Evolutionary conservation across 345 rosid genomes (phyloP), one percentile per base, ranked within the genome.

Genomic region (Geranium rotundifolium): DNA sequence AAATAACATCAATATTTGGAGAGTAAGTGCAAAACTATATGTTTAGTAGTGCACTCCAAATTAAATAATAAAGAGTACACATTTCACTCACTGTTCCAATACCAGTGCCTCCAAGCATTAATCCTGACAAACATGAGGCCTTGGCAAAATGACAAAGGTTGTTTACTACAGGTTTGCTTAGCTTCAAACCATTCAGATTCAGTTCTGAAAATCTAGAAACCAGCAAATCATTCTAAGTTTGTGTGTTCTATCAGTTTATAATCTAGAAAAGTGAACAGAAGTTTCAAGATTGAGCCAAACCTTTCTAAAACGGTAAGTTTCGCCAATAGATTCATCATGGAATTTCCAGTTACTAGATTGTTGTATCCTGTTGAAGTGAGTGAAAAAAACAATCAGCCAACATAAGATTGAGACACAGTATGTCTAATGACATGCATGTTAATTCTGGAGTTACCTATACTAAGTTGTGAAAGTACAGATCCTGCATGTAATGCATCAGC

Each of bases 101-200:
- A 69, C 84, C 84, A 17, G 90, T 83, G 77, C 86, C 76, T 71
- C 84, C 88, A 37, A 93, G 82, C 83, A 83, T 83, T 64, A 90
- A 75, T 64, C 77, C 82, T 70, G 92, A 84, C 67, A 88, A 67
- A 71, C 82, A 77, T 60, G 83, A 73, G 59, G 76, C 77, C 73
- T 79, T 84, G 62, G 84, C 82, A 71, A 93, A 77, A 69, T 75
- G 73, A 46, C 86, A 88, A 68, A 93, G 92, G 77, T 83, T 78
- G 73, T 81, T 80, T 54, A 80, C 73, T 19, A 81, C 90, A 64
- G 79, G 76, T 71, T 74, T 86, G 76, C 77, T 83, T 61, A 88
- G 80, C 84, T 85, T 90, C 69, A 90, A 62, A 54, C 95, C 92
- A 72, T 72, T 90, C 70, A 88, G 81, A 77, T 80, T 81, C 78